phyloP scores from a whole-genome alignment of 2,329 filamentous ascomycete genomes.

The Fusarium virguliforme region DNA sequence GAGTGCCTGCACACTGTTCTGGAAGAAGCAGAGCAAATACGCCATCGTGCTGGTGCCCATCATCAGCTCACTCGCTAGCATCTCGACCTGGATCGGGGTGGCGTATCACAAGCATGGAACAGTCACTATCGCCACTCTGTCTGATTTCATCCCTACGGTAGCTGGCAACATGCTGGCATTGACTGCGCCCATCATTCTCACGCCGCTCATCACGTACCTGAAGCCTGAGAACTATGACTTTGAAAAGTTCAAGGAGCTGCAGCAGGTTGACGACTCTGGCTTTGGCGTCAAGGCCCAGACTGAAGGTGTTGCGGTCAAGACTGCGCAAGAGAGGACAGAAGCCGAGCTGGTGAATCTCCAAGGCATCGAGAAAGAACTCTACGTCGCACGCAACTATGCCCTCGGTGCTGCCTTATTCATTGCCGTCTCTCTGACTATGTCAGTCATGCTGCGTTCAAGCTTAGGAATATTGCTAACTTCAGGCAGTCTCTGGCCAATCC shows the following conservation, averaged over 20 bases:
- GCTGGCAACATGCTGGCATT: not conserved
- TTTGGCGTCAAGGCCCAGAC: not conserved
- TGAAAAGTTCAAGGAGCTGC: not conserved
- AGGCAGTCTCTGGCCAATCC: not conserved
- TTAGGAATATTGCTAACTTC: not conserved
- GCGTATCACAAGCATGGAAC: not conserved
- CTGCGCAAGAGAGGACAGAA: slow-evolving; percentile 1
- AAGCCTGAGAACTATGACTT: not conserved
- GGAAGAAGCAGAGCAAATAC: not conserved
- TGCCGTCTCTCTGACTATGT: not conserved
- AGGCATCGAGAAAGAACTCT: not conserved
- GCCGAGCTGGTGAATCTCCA: not conserved
- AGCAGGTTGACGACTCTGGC: not conserved
- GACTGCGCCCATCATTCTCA: not conserved
- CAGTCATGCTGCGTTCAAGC: not conserved
- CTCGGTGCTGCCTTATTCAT: not conserved
- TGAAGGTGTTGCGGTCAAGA: not conserved
- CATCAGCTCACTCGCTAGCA: not conserved
- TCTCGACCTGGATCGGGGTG: not conserved
- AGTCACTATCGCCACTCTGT: not conserved
- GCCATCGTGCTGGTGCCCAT: not conserved
- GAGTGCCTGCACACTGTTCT: not conserved
- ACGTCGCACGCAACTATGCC: not conserved
- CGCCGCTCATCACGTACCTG: not conserved
- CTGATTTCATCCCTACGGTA: not conserved